Conservation (phyloP, 768 basidiomycete genomes). For the Suillus subluteus region DNA sequence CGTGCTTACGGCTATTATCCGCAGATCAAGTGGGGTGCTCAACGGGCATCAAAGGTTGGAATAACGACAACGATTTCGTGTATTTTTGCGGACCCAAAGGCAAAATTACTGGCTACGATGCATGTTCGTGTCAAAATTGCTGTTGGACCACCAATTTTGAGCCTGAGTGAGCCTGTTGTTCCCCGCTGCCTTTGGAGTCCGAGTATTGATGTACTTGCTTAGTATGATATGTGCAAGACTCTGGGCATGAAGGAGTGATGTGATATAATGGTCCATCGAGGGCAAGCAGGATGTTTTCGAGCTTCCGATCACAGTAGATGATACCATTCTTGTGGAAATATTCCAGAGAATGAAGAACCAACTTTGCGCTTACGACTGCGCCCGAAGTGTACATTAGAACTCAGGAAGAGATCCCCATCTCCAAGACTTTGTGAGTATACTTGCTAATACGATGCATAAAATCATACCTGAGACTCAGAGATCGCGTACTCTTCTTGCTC, state of each 20-base stretch:
- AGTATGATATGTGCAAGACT: not conserved
- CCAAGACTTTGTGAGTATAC: slow-evolving; percentile 18
- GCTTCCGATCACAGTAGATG: too few relatives aligned
- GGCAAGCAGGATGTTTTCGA: too few relatives aligned
- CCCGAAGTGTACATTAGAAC: too few relatives aligned
- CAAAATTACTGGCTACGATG: not conserved
- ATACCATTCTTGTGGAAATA: too few relatives aligned
- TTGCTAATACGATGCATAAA: not conserved
- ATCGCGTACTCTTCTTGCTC: slow-evolving; percentile 30
- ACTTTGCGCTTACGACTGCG: too few relatives aligned
- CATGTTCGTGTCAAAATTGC: not conserved
- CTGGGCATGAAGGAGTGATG: not conserved
- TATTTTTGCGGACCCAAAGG: not conserved
- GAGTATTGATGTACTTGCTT: not conserved
- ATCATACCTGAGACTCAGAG: slow-evolving; percentile 24
- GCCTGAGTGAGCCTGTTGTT: not conserved
- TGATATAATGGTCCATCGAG: not conserved
- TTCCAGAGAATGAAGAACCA: too few relatives aligned
- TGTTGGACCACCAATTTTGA: not conserved
- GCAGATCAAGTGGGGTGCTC: not conserved
- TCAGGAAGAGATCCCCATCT: too few relatives aligned
- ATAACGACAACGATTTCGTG: not conserved
- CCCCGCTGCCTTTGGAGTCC: not conserved
- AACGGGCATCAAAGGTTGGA: not conserved
- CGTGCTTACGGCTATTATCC: not conserved